These are phyloP conservation scores for Paramecium tetraurelia DNA, from an alignment of 73 alveolate genomes.

Conservation along the genomic window DNA sequence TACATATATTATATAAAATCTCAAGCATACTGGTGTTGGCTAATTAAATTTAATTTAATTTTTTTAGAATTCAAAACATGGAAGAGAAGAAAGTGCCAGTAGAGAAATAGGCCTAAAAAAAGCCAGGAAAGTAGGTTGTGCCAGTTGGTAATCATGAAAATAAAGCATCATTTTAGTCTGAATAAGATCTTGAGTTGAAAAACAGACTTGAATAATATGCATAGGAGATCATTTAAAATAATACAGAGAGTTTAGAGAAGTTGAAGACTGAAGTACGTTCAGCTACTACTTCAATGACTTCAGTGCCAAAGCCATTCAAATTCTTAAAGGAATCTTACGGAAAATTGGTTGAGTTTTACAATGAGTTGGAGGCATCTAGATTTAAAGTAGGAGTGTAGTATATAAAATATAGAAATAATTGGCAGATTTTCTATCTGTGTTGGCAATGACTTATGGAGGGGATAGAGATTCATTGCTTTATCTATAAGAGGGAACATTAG, in stretches of 20 bases:
- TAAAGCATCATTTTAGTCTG: background rate
- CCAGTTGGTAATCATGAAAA: background rate
- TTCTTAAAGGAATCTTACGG: constrained; percentile 80
- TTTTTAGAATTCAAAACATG: background rate
- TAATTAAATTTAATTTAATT: background rate
- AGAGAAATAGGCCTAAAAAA: background rate
- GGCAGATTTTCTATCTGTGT: constrained; percentile 91
- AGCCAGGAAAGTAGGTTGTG: background rate
- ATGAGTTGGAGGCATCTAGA: constrained; percentile 64
- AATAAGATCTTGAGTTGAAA: constrained; percentile 23
- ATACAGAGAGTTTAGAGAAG: constrained; percentile 69
- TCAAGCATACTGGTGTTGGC: constrained; percentile 3
- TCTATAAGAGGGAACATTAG: constrained; percentile 83
- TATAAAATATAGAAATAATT: constrained; percentile 46
- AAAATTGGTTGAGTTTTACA: constrained; percentile 72
- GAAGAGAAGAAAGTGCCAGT: background rate
- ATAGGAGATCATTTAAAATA: constrained; percentile 11
- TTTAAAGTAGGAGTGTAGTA: constrained; percentile 66
- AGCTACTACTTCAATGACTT: constrained; percentile 96
- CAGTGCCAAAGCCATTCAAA: constrained; percentile 96
- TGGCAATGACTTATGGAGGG: constrained; percentile 84
- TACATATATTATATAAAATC: background rate
- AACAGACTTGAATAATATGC: background rate
- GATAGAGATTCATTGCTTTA: constrained; percentile 82
- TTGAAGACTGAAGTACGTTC: constrained; percentile 87